phyloP scores from a whole-genome alignment of 2,329 filamentous ascomycete genomes.

The Diaporthe capsici region DNA sequence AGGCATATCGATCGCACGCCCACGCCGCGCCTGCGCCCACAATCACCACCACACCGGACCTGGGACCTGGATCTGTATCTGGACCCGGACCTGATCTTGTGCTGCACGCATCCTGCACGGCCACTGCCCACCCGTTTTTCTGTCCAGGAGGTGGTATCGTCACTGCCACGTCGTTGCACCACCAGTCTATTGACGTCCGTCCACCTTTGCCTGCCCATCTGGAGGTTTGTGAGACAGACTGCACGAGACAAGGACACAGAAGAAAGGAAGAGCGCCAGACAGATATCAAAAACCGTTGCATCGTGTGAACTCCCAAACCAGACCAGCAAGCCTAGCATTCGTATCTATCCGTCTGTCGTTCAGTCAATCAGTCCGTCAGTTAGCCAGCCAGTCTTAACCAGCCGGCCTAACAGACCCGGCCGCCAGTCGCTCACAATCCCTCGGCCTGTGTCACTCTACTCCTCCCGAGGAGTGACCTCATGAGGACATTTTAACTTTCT shows the following conservation, averaged over 20 bases:
- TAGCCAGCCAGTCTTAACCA: not conserved
- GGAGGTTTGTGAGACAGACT: constrained; percentile 1
- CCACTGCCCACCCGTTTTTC: not conserved
- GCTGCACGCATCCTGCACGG: constrained; percentile 13
- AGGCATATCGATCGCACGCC: constrained; percentile 24
- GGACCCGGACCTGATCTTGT: constrained; percentile 21
- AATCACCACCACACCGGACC: constrained; percentile 15
- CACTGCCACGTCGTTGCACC: constrained; percentile 28
- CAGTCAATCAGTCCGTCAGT: constrained; percentile 5
- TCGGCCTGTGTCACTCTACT: constrained; percentile 33
- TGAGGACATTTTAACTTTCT: constrained; percentile 41
- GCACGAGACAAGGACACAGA: constrained; percentile 1
- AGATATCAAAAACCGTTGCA: constrained; percentile 24
- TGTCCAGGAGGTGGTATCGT: constrained; percentile 18
- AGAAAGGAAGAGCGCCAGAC: constrained; percentile 1
- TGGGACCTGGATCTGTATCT: constrained; percentile 4
- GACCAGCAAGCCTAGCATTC: constrained; percentile 5
- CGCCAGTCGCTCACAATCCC: not conserved
- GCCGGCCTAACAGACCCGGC: constrained; percentile 10
- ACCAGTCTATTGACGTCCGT: not conserved
- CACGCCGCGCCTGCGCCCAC: constrained; percentile 23
- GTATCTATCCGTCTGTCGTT: not conserved
- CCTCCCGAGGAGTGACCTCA: constrained; percentile 39
- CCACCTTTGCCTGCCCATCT: not conserved
- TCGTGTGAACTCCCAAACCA: constrained; percentile 5